Percentiles rank a stretch among this genome's conserved stretches.
Evolutionary conservation across 805 yeast species (phyloP).

Genomic region (Pichia californica): DNA sequence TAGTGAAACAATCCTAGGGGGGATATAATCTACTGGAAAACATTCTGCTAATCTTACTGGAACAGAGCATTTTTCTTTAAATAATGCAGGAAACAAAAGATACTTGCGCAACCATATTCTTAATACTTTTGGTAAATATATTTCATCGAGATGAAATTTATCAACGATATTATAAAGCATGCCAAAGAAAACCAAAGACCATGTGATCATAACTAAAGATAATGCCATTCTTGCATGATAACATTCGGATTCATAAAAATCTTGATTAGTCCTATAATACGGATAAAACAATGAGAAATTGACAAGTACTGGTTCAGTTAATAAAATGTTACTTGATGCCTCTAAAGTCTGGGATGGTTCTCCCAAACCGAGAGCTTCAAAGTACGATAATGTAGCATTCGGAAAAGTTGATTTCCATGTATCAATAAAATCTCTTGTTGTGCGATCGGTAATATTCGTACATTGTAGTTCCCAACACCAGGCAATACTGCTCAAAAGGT

Average conservation of each 20-base stretch:
- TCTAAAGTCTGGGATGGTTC: not conserved
- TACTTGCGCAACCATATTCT: conserved; percentile 4
- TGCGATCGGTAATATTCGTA: not conserved
- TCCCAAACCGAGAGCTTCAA: not conserved
- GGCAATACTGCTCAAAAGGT: conserved; percentile 1
- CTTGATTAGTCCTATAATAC: conserved; percentile 1
- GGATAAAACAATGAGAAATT: not conserved
- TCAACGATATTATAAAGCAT: conserved; percentile 1
- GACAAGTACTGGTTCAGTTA: not conserved
- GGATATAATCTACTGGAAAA: conserved; percentile 3
- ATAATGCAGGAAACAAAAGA: conserved; percentile 7
- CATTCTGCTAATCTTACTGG: conserved; percentile 1
- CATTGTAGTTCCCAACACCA: conserved; percentile 2
- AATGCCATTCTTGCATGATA: conserved; percentile 7
- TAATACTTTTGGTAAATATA: not conserved
- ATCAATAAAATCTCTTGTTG: not conserved
- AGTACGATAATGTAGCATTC: not conserved
- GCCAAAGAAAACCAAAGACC: conserved; percentile 9
- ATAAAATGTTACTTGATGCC: not conserved
- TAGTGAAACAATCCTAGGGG: conserved; percentile 11
- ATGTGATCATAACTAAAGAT: conserved; percentile 9
- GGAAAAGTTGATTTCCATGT: not conserved
- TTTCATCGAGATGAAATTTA: conserved; percentile 4
- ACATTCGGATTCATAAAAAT: not conserved
- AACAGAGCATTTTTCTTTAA: conserved; percentile 6